Evolutionary conservation across 2,329 filamentous ascomycete genomes (phyloP).

Genomic region (Fusarium sp.): DNA sequence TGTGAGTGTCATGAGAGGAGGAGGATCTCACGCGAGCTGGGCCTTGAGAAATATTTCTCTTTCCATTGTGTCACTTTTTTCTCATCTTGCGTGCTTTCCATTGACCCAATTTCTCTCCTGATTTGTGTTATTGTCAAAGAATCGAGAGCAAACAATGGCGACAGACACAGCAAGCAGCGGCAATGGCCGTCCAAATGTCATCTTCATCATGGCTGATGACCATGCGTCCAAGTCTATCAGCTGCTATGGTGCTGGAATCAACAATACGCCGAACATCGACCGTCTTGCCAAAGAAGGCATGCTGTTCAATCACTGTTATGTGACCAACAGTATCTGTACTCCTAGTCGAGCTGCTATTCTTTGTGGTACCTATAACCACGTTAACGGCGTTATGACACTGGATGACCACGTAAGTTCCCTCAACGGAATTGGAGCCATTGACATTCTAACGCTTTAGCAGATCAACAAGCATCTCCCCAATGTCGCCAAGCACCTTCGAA

Average conservation of each 20-base stretch:
- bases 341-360: constrained; percentile 63
- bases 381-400: constrained; percentile 63
- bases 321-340: constrained; percentile 65
- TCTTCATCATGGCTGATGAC: constrained; percentile 68
- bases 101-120: neutral
- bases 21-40: neutral
- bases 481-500: constrained; percentile 61
- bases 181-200: constrained; percentile 38
- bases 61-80: neutral
- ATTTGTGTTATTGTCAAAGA: neutral
- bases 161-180: neutral
- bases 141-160: constrained; percentile 7
- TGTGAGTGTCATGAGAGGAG: neutral
- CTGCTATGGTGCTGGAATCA: constrained; percentile 63
- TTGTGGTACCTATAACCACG: constrained; percentile 63
- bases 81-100: neutral
- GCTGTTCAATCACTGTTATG: constrained; percentile 65
- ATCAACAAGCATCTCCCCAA: constrained; percentile 64
- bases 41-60: neutral
- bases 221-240: constrained; percentile 63
- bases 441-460: neutral
- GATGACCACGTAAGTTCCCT: constrained; percentile 48
- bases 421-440: neutral
- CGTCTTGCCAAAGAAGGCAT: constrained; percentile 61
- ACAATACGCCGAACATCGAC: constrained; percentile 63